phyloP scores from a whole-genome alignment of 202 grass and related monocot species.

The Dendrocalamus latiflorus region DNA sequence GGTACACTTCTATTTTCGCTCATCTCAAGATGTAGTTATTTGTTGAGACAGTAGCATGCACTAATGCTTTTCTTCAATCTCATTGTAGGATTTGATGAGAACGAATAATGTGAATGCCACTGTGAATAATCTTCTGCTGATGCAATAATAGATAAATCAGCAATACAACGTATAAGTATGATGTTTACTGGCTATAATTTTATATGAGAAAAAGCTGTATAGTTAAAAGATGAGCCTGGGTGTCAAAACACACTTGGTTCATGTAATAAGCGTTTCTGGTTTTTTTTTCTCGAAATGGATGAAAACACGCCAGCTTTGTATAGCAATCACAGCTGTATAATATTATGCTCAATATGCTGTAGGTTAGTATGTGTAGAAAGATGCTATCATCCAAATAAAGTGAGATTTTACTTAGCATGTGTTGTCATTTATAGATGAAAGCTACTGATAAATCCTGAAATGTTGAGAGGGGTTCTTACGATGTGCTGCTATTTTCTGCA shows the following conservation, averaged over 20 bases:
- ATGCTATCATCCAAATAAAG: conserved; percentile 40
- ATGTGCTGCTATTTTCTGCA: not conserved
- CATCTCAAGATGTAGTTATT: not conserved
- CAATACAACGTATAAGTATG: conserved; percentile 35
- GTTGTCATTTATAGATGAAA: not conserved
- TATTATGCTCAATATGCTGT: conserved; percentile 13
- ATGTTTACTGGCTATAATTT: conserved; percentile 34
- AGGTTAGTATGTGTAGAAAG: conserved; percentile 40
- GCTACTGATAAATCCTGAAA: too few species aligned
- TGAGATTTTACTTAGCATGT: conserved; percentile 1
- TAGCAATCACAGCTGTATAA: conserved; percentile 46
- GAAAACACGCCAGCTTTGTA: conserved; percentile 32
- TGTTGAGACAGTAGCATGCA: conserved; percentile 3
- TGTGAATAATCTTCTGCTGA: conserved; percentile 99
- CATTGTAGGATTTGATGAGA: conserved; percentile 81
- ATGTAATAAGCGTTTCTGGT: conserved; percentile 46
- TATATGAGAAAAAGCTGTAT: conserved; percentile 53
- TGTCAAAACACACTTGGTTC: conserved; percentile 27
- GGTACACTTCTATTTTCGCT: conserved; percentile 42
- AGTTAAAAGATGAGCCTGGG: conserved; percentile 45
- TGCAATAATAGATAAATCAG: conserved; percentile 52
- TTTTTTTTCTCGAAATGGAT: conserved; percentile 20
- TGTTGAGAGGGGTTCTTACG: not conserved
- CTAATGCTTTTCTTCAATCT: conserved; percentile 3
- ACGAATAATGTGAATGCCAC: conserved; percentile 96